Base-by-base conservation (phyloP, 768 basidiomycete genomes). In the Lanmaoa rubissima region DNA sequence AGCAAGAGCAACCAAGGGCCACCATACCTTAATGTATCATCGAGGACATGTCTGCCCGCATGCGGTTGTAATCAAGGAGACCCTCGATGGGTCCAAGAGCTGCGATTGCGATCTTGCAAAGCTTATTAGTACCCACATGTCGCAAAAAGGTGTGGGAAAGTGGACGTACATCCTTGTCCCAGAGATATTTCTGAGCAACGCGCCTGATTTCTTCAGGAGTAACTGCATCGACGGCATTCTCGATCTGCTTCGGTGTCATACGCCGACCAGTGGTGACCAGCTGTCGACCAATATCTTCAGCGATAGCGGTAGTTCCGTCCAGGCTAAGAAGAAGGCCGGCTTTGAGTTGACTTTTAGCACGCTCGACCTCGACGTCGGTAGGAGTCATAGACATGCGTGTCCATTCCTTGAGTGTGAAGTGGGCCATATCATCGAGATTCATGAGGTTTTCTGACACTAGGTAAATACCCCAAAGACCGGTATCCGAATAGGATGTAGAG, bases 381-480 rank as follows among this genome's bases (percentile, higher is more conserved):
- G 95, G 94, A 13, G 84, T 82, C 58, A 92, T 85, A 61, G 89
- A 90, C 93, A 98, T 94, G 60, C 96, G 82, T 17, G 92, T 87
- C 95, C 94, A 98, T 78, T 97, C 95, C 74, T 83, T 87, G 58
- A 99, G 79, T 17, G 94, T 96, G 75, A 95, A 96, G 78, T 99
- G 96, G 48, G 85, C 72, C 58, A 98, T 78, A 71, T 98, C 96
- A 66, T 98, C 96, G 43, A 98, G 79, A 78, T 95, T 94, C 77
- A 82, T 81, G 51, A 94, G 69, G 81, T 98, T 98, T 82, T 99
- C 97, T 17, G 92, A 86, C 57, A 95, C 92, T 53, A 97, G 77
- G 81, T 99, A 98, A 75, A 98, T 93, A 66, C 96, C 96, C 97
- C 96, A 99, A 35, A 98, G 85, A 55, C 97, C 97, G 19, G 95